Evolutionary conservation across 306 rosid genomes (phyloP).

Genomic region (Cyclanthera cordifolia): DNA sequence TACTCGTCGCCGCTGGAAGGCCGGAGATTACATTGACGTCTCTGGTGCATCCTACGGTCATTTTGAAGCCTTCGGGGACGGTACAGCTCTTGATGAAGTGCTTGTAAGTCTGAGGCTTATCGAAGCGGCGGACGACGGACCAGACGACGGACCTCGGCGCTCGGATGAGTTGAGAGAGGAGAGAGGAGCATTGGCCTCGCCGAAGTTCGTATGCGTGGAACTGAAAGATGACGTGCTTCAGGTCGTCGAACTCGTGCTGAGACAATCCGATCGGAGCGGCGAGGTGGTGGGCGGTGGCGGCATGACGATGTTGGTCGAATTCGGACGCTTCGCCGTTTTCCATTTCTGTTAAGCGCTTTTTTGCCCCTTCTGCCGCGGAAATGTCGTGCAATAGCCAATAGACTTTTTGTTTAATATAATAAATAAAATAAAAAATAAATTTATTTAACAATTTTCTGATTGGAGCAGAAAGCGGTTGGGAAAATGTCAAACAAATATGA

Average conservation of each 20-base stretch:
- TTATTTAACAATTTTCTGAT: background rate
- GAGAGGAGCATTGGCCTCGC: constrained; percentile 61
- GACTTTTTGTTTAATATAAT: background rate
- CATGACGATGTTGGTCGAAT: constrained; percentile 30
- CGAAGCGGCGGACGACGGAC: constrained; percentile 53
- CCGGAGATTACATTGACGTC: too few relatives aligned
- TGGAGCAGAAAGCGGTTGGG: background rate
- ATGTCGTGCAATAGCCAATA: constrained; percentile 14
- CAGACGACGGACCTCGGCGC: constrained; percentile 57
- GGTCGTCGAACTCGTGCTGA: constrained; percentile 41
- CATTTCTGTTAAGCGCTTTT: constrained; percentile 14
- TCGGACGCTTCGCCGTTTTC: constrained; percentile 44
- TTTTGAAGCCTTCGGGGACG: constrained; percentile 26
- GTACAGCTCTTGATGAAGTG: constrained; percentile 38
- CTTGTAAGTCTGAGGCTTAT: constrained; percentile 44
- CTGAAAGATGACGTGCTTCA: constrained; percentile 32
- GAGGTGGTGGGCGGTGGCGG: constrained; percentile 29
- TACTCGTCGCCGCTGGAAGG: constrained; percentile 31
- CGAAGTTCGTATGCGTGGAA: constrained; percentile 55
- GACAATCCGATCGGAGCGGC: constrained; percentile 34
- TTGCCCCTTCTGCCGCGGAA: background rate
- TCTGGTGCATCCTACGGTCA: constrained; percentile 45
- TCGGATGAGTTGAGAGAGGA: constrained; percentile 65
- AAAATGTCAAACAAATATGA: background rate
- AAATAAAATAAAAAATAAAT: background rate